Evolutionary conservation across 192 early-diverging fungal species (phyloP), one percentile per base, ranked within the genome.

Genomic region (Backusella luteola): DNA sequence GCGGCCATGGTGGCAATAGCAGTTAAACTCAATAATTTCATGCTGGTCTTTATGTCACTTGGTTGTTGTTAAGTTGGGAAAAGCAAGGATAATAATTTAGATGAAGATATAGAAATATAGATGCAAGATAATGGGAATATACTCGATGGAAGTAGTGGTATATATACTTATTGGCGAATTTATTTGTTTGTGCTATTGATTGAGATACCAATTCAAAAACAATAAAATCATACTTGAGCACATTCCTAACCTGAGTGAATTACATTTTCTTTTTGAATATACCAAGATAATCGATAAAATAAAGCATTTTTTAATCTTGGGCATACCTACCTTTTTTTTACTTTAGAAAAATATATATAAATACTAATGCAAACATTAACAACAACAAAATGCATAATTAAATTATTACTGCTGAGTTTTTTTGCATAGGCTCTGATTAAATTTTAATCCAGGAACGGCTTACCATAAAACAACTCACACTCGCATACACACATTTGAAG

Each of bases 341-440:
- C 56, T 63, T 63, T 26, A 26, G 19, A 56, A 56, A 44, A 17
- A 49, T n/a, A 49, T 1, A 6, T 17, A 29, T 63, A 63, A 26
- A 29, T 29, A 63, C 26, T 63, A 14, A 63, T 29, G 26, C 56
- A 63, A 63, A 63, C 23, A 29, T 29, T 49, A n/a, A 49, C 46
- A 49, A 44, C 42, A 44, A 59, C 23, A 12, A 63, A 23, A 63
- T 11, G 21, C 23, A 11, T 29, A 26, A 29, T 29, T 63, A 63
- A 63, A 63, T 29, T 26, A 63, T 63, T 63, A 29, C 56, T 63
- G 56, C 56, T 63, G 56, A 63, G 26, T 63, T 63, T 26, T 63
- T 12, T 63, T 9, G 21, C 21, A 12, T 63, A 14, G 23, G 11
- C 11, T 29, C 26, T 26, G 56, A 63, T 29, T 26, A 63, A 63